Evolutionary conservation across 345 rosid genomes (phyloP).

Genomic region (Garcia nutans): DNA sequence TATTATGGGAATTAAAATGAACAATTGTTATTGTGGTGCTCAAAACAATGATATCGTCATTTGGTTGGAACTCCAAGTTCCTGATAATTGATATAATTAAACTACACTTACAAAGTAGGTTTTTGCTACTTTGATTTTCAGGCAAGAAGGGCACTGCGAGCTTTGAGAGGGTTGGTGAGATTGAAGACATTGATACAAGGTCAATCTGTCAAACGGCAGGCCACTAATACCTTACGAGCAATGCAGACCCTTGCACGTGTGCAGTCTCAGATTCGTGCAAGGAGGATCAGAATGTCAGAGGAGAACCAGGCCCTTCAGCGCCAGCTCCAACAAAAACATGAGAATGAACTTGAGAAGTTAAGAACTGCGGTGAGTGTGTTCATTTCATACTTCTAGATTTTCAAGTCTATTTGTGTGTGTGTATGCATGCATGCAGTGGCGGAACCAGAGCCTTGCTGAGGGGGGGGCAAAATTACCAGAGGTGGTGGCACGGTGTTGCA

Average conservation of each 20-base stretch:
- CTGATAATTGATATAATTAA: not conserved
- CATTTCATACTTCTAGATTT: not conserved
- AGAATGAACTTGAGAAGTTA: slow-evolving; percentile 53
- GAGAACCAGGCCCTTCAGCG: slow-evolving; percentile 88
- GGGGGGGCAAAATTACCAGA: no score
- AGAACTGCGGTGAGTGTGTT: slow-evolving; percentile 36
- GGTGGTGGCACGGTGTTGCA: no score
- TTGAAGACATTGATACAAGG: slow-evolving; percentile 83
- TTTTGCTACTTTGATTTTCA: slow-evolving; percentile 27
- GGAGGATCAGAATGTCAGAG: slow-evolving; percentile 83
- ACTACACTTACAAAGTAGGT: not conserved
- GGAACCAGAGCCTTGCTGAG: no score
- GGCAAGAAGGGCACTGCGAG: slow-evolving; percentile 87
- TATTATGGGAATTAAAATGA: not conserved
- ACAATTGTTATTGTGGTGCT: not conserved
- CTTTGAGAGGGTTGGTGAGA: slow-evolving; percentile 85
- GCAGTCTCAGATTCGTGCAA: slow-evolving; percentile 76
- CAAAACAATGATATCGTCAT: not conserved
- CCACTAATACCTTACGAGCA: slow-evolving; percentile 64
- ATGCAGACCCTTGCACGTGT: slow-evolving; percentile 92
- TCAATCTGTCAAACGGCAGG: slow-evolving; percentile 76
- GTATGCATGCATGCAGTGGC: not conserved
- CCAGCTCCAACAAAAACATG: slow-evolving; percentile 68
- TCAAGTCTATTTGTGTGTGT: not conserved
- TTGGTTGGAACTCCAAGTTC: not conserved